phyloP scores from a whole-genome alignment of 805 yeast genomes.

The Priceomyces fermenticarens region DNA sequence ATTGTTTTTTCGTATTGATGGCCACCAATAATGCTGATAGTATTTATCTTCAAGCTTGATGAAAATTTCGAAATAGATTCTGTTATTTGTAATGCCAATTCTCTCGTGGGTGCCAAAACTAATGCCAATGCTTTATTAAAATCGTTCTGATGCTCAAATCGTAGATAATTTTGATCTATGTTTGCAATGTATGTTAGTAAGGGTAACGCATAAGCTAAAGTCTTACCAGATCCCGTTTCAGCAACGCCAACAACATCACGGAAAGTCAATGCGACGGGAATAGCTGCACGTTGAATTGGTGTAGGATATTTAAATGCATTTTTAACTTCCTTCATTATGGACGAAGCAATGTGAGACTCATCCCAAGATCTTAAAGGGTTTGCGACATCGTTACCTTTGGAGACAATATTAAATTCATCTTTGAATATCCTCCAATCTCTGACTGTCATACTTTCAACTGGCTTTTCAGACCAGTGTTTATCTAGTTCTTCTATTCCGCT shows the following conservation, averaged over 20 bases:
- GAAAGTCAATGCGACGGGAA: constrained; percentile 61
- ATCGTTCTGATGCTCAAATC: constrained; percentile 44
- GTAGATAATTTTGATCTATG: constrained; percentile 30
- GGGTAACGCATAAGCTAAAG: constrained; percentile 80
- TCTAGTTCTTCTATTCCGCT: constrained; percentile 8
- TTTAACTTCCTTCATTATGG: constrained; percentile 23
- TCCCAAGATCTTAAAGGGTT: constrained; percentile 75
- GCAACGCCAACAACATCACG: constrained; percentile 87
- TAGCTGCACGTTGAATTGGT: constrained; percentile 86
- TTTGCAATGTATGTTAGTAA: constrained; percentile 49
- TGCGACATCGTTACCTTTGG: constrained; percentile 42
- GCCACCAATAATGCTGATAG: constrained; percentile 83
- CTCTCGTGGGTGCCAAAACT: constrained; percentile 89
- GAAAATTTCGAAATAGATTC: constrained; percentile 58
- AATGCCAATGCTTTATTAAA: constrained; percentile 71
- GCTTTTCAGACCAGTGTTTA: constrained; percentile 69
- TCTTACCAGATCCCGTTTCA: constrained; percentile 95
- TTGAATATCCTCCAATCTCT: constrained; percentile 89
- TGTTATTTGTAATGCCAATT: constrained; percentile 84
- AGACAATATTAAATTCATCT: constrained; percentile 69
- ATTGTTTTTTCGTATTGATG: constrained; percentile 77
- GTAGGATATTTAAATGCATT: constrained; percentile 65
- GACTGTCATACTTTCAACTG: constrained; percentile 59
- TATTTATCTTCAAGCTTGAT: constrained; percentile 36
- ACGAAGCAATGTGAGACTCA: constrained; percentile 48